Evolutionary conservation across 139 green algal species (phyloP), one percentile per base, ranked within the genome.

Genomic region (Choricystis sp.): DNA sequence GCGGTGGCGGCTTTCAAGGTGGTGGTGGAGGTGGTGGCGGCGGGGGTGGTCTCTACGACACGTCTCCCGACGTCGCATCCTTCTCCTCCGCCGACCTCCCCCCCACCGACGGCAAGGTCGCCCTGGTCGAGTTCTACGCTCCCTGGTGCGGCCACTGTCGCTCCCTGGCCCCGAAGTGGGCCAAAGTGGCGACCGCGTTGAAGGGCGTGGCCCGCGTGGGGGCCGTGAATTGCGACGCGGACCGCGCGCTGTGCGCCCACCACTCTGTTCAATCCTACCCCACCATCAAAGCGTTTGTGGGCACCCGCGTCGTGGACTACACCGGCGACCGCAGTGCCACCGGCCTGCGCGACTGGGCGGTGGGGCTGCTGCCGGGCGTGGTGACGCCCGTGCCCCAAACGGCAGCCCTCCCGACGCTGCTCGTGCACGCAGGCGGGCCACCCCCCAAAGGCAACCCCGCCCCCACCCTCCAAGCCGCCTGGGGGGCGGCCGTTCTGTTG

Each of bases 141-240:
- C 74, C 78, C 28, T 86, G 80, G 80, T 85, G 67, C 68, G 81
- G 80, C 2, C 84, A 91, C 77, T 91, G 84, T 69, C 66, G 74
- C n/a, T 57, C 81, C 56, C 72, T 94, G 63, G 77, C 79, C 2
- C 80, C 79, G 59, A 86, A 92, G 64, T 94, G 80, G 79, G 69
- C 64, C 26, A 73, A 84, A 66, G 68, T 85, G 19, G 86, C 81
- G 2, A 62, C 62, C 1, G 67, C 79, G 3, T 77, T 95, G 23
- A 79, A 84, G 61, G 87, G 85, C 2, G 77, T 94, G 0, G 81
- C 80, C 19, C 78, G 76, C 5, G 80, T 91, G 55, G 81, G 68
- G 21, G 87, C 79, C 1, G 79, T 94, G 24, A 87, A 95, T 74
- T 95, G 87, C 62, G 87, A 94, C 23, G 75, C 71, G 4, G 62